Evolutionary conservation across 169 alveolate species (phyloP).

Genomic region (Cryptosporidium viatorum): DNA sequence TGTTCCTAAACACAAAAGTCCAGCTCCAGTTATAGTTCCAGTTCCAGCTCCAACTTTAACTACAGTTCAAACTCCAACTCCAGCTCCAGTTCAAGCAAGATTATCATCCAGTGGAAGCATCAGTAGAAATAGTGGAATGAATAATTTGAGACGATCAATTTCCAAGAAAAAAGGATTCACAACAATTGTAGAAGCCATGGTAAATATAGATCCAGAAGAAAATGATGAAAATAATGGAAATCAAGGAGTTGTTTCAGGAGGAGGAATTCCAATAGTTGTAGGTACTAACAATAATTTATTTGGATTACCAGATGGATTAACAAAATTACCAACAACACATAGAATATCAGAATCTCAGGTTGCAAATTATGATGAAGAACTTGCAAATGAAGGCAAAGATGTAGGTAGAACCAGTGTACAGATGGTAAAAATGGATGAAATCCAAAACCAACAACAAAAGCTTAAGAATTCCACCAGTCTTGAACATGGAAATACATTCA

Average conservation of each 20-base stretch:
- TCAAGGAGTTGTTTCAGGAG: not conserved
- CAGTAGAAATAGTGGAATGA: not conserved
- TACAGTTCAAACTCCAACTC: not conserved
- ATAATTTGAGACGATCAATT: not conserved
- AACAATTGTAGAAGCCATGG: conserved; percentile 50
- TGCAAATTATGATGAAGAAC: conserved; percentile 14
- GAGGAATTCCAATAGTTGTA: not conserved
- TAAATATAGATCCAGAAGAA: conserved; percentile 28
- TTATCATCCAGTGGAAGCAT: not conserved
- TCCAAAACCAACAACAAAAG: not conserved
- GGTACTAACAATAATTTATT: not conserved
- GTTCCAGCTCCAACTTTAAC: not conserved
- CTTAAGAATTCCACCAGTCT: not conserved
- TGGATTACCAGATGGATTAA: not conserved
- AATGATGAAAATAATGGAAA: not conserved
- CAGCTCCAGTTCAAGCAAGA: not conserved
- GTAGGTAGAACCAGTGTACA: conserved; percentile 67
- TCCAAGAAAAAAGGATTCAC: not conserved
- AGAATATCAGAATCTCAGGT: conserved; percentile 38
- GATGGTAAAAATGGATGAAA: conserved; percentile 25
- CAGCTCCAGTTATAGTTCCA: not conserved
- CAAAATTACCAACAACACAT: not conserved
- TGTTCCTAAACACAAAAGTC: not conserved
- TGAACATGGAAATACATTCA: conserved; percentile 39
- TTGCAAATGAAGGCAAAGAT: conserved; percentile 12